Base-by-base conservation (phyloP, 2,329 filamentous ascomycete species). In the Cadophora malorum region DNA sequence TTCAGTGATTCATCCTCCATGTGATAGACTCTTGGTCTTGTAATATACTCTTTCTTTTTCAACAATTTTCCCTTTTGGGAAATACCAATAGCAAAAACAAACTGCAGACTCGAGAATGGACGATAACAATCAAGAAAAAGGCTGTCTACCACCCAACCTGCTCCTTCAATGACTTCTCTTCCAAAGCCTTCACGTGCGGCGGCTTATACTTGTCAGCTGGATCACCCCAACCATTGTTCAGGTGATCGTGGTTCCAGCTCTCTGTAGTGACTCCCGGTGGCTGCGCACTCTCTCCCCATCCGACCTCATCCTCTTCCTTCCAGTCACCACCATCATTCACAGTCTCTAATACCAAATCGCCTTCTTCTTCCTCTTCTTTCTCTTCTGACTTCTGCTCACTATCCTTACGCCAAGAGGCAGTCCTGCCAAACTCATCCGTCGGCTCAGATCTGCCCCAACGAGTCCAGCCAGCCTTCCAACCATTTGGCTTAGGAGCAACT, bases 181-280 rank as follows among this genome's bases (percentile, higher is more conserved):
- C 69, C 38, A 70, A 52, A 31, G 65, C 69, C 67, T 69, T 70
- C 61, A 73, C 50, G 58, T 71, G 71, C 35, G 71, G 68, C 0
- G 71, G 69, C 55, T 70, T 70, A 64, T 71, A 67, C 55, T 41
- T 68, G 33, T 69, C 66, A 14, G 66, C 55, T 35, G 19, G 31
- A 5, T 49, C 60, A 23, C 61, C 52, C 67, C 61, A 67, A n/a
- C 52, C 55, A 41, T 63, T 58, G 23, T 41, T 55, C 23, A 31
- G 19, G 21, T 33, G 38, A 21, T 14, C 21, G 19, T 49, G 38
- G 31, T 28, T 31, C 59, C 38, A 31, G 5, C 9, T 50, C 2
- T 25, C 31, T 12, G 41, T 45, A 19, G 31, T 35, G 4, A 9
- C 9, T 31, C 59, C 28, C 35, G 23, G 38, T 2, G 52, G 52